Base-by-base conservation (phyloP, 805 yeast species). In the Starmerella scarabaei region DNA sequence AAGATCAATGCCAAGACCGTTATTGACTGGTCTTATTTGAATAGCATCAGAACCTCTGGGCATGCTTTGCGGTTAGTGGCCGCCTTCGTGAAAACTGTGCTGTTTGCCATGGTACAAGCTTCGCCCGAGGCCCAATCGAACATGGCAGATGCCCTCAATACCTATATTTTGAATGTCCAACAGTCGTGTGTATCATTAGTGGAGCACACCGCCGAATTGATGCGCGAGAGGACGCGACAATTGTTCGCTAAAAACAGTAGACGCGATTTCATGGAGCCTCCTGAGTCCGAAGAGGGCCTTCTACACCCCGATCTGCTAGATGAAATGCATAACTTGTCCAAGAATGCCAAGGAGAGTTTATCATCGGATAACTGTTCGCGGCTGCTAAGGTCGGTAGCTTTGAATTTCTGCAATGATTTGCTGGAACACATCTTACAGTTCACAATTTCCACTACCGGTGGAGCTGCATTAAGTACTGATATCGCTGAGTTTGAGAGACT, bases 401-500 rank as follows among this genome's bases (percentile, higher is more conserved):
- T 66, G 40, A 67, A 67, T 19, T 64, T 80, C 30, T 68, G 79
- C 50, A 66, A 67, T 21, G 64, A 72, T 33, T 61, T 88, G 35
- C 63, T 83, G 50, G 71, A 67, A 21, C 95, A 86, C 55, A 77
- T 78, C 57, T 75, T 76, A 44, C 80, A 76, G 52, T 81, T 73
- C 55, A 74, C 72, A 30, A 82, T 86, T 47, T 80, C 74, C 50
- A 75, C 84, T 1, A 72, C 76, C 5, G 97, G 96, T 38, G 94
- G 94, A 23, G 67, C 78, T 44, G 73, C 80, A 12, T 70, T 83
- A 12, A 81, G 93, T 0, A 80, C 78, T 52, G 96, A 86, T 59
- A 75, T 81, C 6, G 79, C 80, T 29, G 72, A 80, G 34, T 82
- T 78, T 53, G 88, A 83, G 56, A 66, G 71, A 14, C 39, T 50